Evolutionary conservation across 257 asterid species (phyloP), one percentile per base, ranked within the genome.

Genomic region (Marsdenia floribunda): DNA sequence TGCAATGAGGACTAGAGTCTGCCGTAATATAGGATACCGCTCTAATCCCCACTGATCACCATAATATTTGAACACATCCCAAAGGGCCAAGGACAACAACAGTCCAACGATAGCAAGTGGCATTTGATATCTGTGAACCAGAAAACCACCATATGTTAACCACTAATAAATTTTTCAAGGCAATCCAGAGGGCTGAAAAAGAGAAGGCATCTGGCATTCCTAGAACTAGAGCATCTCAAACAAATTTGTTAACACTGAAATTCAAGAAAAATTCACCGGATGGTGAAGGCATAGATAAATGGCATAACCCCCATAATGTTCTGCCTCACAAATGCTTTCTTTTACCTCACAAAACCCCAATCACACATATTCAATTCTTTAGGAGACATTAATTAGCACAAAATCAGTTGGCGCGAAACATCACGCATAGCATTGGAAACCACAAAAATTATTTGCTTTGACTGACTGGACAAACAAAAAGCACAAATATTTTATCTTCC

Each of bases 61-160:
- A 60, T 87, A 83, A 77, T 82, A 81, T 69, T 79, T 88, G 35
- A 92, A 87, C 44, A 71, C 86, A 65, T 94, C 99, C 99, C 99
- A 94, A 57, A 94, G 84, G 4, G 89, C 97, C 81, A 94, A 83
- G 79, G 96, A 85, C 64, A 85, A 82, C 38, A 94, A 54, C 77
- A 92, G 79, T 65, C 99, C 99, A 61, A 85, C 76, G 68, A 94
- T 95, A 21, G 97, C 95, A 50, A 88, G 2, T 9, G 97, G 99
- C 86, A 90, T 80, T 76, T 94, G 96, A 82, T 94, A 94, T 88
- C 97, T 94, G 83, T 60, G 22, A 44, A 70, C 69, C 77, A 77
- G 16, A 71, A 70, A 33, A 22, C 38, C 71, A 83, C 65, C 54
- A 63, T 59, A 59, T 22, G 65, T 29, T n/a, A 77, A 64, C 14